phyloP scores from a whole-genome alignment of 2,329 filamentous ascomycete species.

The Akanthomyces muscarius region DNA sequence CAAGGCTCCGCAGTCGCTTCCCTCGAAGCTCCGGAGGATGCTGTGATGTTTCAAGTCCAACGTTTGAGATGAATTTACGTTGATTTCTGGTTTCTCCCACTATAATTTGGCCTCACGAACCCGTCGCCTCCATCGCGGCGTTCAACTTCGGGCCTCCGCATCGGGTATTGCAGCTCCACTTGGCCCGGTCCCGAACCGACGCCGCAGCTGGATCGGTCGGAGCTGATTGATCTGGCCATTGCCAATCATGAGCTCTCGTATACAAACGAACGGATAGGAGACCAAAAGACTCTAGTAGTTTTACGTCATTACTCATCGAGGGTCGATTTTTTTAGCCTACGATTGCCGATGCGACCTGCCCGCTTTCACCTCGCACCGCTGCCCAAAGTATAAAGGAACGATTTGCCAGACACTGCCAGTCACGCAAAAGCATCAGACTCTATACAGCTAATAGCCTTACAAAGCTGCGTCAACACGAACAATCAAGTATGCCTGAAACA shows the following conservation, averaged over 20 bases:
- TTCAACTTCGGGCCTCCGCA: not conserved
- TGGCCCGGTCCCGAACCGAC: slow-evolving; percentile 2
- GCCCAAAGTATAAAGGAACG: not conserved
- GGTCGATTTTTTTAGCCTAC: too few species aligned
- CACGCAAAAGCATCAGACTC: not conserved
- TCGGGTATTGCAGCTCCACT: slow-evolving; percentile 8
- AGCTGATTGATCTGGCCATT: not conserved
- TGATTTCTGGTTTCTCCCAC: too few species aligned
- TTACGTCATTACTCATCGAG: not conserved
- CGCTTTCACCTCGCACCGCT: not conserved
- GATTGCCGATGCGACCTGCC: not conserved
- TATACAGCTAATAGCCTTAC: not conserved
- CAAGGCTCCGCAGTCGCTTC: too few species aligned
- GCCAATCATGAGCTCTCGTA: not conserved
- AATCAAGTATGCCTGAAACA: not conserved
- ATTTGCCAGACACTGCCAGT: not conserved
- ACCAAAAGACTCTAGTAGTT: not conserved
- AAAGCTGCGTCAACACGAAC: not conserved
- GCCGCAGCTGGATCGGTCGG: not conserved
- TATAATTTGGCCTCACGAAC: not conserved
- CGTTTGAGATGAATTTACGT: too few species aligned
- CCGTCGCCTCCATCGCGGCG: not conserved
- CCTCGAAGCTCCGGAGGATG: too few species aligned
- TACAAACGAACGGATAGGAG: too few species aligned
- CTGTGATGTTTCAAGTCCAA: too few species aligned